Evolutionary conservation across 306 rosid species (phyloP).

Genomic region (Carpinus viminea): DNA sequence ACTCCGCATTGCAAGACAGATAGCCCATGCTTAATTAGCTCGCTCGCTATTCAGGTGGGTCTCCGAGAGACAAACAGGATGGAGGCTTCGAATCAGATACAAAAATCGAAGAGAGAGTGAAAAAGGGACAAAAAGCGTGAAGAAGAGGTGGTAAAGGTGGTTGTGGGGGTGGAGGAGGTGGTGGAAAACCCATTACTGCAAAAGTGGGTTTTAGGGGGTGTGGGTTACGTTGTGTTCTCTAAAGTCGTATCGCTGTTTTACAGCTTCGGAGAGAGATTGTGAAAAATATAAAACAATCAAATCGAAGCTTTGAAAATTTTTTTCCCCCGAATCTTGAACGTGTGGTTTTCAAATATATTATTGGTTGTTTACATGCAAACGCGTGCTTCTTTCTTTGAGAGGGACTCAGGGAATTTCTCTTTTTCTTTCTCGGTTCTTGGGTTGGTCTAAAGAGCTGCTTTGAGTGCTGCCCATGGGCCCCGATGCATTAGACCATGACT

Average conservation of each 20-base stretch:
- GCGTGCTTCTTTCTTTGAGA: constrained; percentile 32
- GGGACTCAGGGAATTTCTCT: neutral
- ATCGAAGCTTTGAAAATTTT: constrained; percentile 3
- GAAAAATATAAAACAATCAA: constrained; percentile 18
- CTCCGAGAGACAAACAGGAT: neutral
- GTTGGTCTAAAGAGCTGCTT: neutral
- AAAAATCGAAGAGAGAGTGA: neutral
- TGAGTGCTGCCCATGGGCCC: neutral
- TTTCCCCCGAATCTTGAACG: neutral
- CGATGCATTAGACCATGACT: neutral
- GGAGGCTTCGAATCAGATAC: neutral
- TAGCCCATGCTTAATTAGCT: constrained; percentile 52
- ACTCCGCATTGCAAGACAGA: constrained; percentile 76
- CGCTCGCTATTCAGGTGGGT: neutral
- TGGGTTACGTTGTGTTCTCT: neutral
- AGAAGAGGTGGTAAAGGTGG: neutral
- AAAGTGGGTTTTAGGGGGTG: constrained; percentile 6
- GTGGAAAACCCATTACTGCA: constrained; percentile 40
- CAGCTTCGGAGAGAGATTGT: constrained; percentile 37
- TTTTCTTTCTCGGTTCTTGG: neutral
- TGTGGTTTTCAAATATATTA: constrained; percentile 9
- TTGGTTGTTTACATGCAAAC: constrained; percentile 46
- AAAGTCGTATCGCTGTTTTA: constrained; percentile 44
- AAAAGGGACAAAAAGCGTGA: neutral
- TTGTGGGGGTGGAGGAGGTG: neutral